Evolutionary conservation across 371 early-diverging fungal genomes (phyloP).

Genomic region (Haplosporangium sp.): DNA sequence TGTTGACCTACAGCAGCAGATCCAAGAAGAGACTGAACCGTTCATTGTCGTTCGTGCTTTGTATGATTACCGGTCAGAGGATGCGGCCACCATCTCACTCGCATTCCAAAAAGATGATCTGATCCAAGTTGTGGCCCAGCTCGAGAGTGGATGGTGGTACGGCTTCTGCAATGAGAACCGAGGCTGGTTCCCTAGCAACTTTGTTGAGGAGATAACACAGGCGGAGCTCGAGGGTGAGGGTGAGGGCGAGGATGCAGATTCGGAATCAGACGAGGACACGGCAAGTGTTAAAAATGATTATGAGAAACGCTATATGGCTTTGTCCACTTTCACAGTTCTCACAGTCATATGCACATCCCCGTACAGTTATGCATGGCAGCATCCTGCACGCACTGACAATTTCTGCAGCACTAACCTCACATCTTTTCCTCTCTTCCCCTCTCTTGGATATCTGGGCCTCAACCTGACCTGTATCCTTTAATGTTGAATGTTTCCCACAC

Average conservation of each 20-base stretch:
- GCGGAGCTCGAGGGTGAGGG: conserved; percentile 54
- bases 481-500: too few relatives aligned
- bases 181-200: conserved; percentile 86
- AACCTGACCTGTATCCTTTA: too few relatives aligned
- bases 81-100: conserved; percentile 66
- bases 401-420: neutral
- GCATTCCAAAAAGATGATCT: conserved; percentile 83
- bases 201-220: conserved; percentile 45
- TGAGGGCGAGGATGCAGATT: conserved; percentile 19
- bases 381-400: neutral
- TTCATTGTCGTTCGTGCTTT: conserved; percentile 43
- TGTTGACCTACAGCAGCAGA: neutral
- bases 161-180: conserved; percentile 72
- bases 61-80: conserved; percentile 32
- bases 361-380: neutral
- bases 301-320: neutral
- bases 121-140: conserved; percentile 83
- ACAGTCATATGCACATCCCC: neutral
- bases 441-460: too few relatives aligned
- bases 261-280: conserved; percentile 24
- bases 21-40: conserved; percentile 23
- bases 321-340: neutral
- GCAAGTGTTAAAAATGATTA: conserved; percentile 11
- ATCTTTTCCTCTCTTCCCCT: neutral
- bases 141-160: conserved; percentile 95